Percentiles rank a stretch among this genome's conserved stretches.
phyloP scores from a whole-genome alignment of 495 filamentous ascomycete species.

The Thozetella sp. region DNA sequence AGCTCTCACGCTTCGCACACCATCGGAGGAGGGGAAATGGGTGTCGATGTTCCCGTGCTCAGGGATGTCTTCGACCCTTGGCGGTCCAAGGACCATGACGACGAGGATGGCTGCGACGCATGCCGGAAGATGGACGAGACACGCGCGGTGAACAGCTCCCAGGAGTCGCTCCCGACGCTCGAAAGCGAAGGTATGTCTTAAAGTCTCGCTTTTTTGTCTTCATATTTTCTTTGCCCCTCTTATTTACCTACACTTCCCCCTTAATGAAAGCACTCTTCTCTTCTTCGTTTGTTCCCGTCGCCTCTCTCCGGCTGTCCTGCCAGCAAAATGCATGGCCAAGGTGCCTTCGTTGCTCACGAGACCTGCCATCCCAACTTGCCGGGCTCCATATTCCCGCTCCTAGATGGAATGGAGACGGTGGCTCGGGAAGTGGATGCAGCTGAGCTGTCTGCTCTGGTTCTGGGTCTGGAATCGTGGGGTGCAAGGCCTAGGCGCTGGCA shows the following conservation, averaged over 20 bases:
- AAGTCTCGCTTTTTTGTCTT: too few relatives aligned
- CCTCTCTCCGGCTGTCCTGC: too few relatives aligned
- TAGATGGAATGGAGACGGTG: too few relatives aligned
- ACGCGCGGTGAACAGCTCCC: conserved; percentile 13
- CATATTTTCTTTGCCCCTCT: too few relatives aligned
- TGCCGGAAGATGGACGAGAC: conserved; percentile 27
- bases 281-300: not conserved
- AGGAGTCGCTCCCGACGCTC: conserved; percentile 3
- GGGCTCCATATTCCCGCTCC: not conserved
- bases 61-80: conserved; percentile 29
- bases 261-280: not conserved
- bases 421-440: not conserved
- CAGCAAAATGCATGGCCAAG: too few relatives aligned
- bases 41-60: conserved; percentile 22
- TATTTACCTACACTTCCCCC: not conserved
- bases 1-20: conserved; percentile 2
- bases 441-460: too few relatives aligned
- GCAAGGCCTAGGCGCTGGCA: not conserved
- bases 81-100: conserved; percentile 11
- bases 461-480: not conserved
- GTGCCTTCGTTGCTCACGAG: too few relatives aligned
- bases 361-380: not conserved
- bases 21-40: conserved; percentile 17
- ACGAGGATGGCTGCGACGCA: conserved; percentile 23
- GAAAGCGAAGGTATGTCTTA: not conserved